Base-by-base conservation (phyloP, 164 flowering plant species). In the Buxus sempervirens region DNA sequence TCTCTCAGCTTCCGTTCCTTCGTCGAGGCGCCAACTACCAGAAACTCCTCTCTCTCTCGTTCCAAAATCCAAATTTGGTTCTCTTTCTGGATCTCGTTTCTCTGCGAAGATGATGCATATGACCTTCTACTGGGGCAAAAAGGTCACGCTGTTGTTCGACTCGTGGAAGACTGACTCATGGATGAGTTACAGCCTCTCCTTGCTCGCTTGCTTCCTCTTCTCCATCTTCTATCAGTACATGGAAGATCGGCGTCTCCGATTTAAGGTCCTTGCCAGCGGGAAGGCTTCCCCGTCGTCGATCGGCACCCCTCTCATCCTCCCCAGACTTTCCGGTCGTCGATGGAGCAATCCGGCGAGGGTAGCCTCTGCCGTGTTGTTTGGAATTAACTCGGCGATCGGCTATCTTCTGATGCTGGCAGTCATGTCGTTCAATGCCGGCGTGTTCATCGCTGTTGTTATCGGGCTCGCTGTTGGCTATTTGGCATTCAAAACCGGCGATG, bases 111-210 rank as follows among this genome's bases (percentile, higher is more conserved):
- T 89, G 95, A 93, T 93, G 98, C 98, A 93, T 87, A 93, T 93
- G 98, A 90, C 98, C 66, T 93, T 93, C 73, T 93, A 90, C 86
- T 93, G 98, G 98, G 80, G 95, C 70, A 76, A 42, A 54, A 32
- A 75, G 53, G 92, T 84, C 58, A 90, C 92, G 12, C 70, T 93
- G 72, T 80, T 93, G 38, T 69, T 93, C 84, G 82, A 80, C 64
- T 83, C 86, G 7, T 91, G 97, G 97, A 74, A 72, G 59, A 88
- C 96, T 27, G 75, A 80, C 24, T 79, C 96, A 25, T 88, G 90
- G 92, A 58, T 67, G 19, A 61, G 79, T 62, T 93, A 91, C 83
- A 24, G 65, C 8, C 72, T 91, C 58, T 70, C 90, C 54, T 69
- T 93, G 14, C 72, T 88, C 72, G 93, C 85, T 41, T 81, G 86